Evolutionary conservation across 495 filamentous ascomycete genomes (phyloP), one percentile per base, ranked within the genome.

Genomic region (Penicillium steckii): DNA sequence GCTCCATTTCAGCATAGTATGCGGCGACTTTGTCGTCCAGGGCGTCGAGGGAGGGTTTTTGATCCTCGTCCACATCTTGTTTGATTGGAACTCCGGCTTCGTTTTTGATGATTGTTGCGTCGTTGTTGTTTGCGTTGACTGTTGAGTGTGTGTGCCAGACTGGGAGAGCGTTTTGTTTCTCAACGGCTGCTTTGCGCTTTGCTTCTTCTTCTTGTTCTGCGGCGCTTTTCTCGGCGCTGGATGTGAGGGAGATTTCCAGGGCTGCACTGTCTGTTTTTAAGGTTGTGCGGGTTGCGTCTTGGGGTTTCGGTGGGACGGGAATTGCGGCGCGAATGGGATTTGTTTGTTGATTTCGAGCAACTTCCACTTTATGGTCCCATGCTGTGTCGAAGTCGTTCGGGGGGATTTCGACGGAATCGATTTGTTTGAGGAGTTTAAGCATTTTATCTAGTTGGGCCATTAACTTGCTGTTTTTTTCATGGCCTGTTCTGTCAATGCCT

Each of bases 131-230:
- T 2, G 65, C 64, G 26, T 72, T 69, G 27, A 99, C 89, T 2
- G 93, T 96, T 40, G 85, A 91, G 41, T 89, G 84, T 2, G 87
- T 89, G 62, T 96, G 91, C 91, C 95, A 97, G 9, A 85, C 77
- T 0, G 94, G 94, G 30, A 99, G 73, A 4, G 83, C 84, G 54
- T 99, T 99, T 68, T 95, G 88, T 56, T 82, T 78, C 41, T 88
- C 86, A 52, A 93, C 66, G 43, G 82, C 80, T 46, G 89, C 89
- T 59, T 89, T 91, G 47, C 85, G 79, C 40, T 80, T 80, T 29
- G 80, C 78, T 59, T 89, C 89, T 38, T 87, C 89, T 3, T 81
- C 81, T 50, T 85, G 79, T 53, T 95, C 89, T 4, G 81, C 85
- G 25, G 90, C 89, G 32, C 79, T 86, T 49, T 85, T 87, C 50